phyloP scores from a whole-genome alignment of 2,329 filamentous ascomycete species.

The Colletotrichum sp. region DNA sequence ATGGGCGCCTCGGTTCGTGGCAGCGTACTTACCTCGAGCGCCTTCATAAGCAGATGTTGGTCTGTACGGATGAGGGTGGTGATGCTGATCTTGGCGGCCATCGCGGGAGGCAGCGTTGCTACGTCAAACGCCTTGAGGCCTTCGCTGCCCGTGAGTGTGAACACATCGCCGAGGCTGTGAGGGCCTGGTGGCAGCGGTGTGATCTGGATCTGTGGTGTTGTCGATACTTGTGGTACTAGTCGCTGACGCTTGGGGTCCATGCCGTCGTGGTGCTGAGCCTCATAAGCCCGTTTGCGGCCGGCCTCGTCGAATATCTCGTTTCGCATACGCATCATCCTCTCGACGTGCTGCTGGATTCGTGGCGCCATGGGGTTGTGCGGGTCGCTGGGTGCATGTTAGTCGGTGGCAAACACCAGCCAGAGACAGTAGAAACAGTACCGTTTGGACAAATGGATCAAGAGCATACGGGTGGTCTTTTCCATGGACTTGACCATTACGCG shows the following conservation, averaged over 20 bases:
- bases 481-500: constrained; percentile 90
- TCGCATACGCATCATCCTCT: constrained; percentile 79
- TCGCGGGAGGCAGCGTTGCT: constrained; percentile 73
- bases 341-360: constrained; percentile 86
- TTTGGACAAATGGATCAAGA: constrained; percentile 84
- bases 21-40: constrained; percentile 66
- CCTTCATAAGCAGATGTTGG: constrained; percentile 69
- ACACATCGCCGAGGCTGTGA: constrained; percentile 82
- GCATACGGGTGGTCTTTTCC: constrained; percentile 87
- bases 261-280: constrained; percentile 72
- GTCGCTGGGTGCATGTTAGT: constrained; percentile 60
- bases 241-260: constrained; percentile 86
- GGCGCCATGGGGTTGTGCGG: constrained; percentile 76
- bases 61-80: constrained; percentile 78
- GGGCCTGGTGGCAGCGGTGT: constrained; percentile 77
- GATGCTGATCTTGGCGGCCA: constrained; percentile 83
- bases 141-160: constrained; percentile 79
- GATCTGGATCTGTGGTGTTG: constrained; percentile 52
- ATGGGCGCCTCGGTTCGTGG: constrained; percentile 13
- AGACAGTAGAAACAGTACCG: constrained; percentile 52
- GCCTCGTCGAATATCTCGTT: constrained; percentile 81
- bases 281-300: constrained; percentile 76
- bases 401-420: not conserved
- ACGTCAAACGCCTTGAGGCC: constrained; percentile 83
- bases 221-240: constrained; percentile 41